These are phyloP conservation scores for Cryptococcus sp. DNA, from an alignment of 1,284 basidiomycete genomes.

Conservation along the genomic window DNA sequence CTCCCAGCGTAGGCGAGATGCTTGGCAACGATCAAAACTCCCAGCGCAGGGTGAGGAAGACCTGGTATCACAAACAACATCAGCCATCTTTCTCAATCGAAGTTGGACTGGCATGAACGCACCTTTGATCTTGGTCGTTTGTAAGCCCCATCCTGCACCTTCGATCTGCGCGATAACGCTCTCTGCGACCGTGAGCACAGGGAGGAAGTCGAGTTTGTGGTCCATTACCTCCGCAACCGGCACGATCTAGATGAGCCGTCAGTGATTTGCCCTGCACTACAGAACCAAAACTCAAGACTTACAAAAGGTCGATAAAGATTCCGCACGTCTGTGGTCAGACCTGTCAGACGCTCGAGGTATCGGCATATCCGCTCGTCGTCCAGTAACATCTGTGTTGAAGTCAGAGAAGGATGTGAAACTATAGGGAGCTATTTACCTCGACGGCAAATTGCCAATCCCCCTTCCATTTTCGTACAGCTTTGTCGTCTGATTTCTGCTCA, in stretches of 20 bases:
- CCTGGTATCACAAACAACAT: conserved; percentile 12
- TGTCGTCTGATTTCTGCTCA: conserved; percentile 46
- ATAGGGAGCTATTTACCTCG: conserved; percentile 53
- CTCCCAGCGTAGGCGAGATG: conserved; percentile 69
- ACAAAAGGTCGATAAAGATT: conserved; percentile 69
- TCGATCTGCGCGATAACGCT: conserved; percentile 41
- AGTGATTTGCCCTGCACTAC: background rate
- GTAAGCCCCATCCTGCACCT: conserved; percentile 41
- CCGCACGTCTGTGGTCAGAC: conserved; percentile 67
- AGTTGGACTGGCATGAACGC: background rate
- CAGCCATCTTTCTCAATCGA: background rate
- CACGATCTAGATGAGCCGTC: conserved; percentile 21
- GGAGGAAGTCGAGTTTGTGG: conserved; percentile 29
- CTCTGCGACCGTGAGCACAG: conserved; percentile 19
- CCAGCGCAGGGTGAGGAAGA: conserved; percentile 49
- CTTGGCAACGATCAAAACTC: conserved; percentile 58
- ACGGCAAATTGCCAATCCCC: conserved; percentile 63
- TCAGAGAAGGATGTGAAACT: background rate
- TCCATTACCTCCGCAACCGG: conserved; percentile 34
- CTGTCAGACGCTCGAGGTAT: conserved; percentile 60
- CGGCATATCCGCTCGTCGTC: conserved; percentile 33
- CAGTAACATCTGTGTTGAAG: conserved; percentile 38
- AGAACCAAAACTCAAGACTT: conserved; percentile 35
- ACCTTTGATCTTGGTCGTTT: conserved; percentile 30
- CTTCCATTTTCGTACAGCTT: conserved; percentile 48